Evolutionary conservation across 2,329 filamentous ascomycete genomes (phyloP), one percentile per base, ranked within the genome.

Genomic region (Monosporascus sp.): DNA sequence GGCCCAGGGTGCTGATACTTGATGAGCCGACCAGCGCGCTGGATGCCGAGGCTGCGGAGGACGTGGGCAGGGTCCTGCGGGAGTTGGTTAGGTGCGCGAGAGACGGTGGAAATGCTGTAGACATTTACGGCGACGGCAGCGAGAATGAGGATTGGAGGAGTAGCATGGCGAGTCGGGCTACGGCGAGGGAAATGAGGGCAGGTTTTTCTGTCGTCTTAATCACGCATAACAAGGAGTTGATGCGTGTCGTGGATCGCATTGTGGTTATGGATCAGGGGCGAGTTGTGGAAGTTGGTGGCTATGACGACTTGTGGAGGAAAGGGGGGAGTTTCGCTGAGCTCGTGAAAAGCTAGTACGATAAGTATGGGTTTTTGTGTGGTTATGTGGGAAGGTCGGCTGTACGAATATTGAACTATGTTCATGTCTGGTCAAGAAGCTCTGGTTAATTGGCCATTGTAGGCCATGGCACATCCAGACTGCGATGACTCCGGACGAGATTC

Each of bases 1-100:
- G 78, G 16, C 91, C 91, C 0, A 78, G 80, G 41, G 75, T 97
- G 2, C 72, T 97, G 17, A 80, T 97, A 2, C 73, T 97, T 2
- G 93, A 97, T 62, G 92, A 97, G 71, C 90, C 91, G 1, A 97
- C 92, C 0, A 89, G 85, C 26, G 87, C 88, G 0, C 75, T 97
- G 0, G 92, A 97, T 64, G 77, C 79, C 0, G 81, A 86, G 60
- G 86, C 81, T 40, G 85, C 89, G 0, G 78, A 78, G 3, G 71
- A 79, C 2, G 80, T 97, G 3, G 76, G 88, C 14, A 71, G 79
- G 8, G 86, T 86, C 0, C 76, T 96, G 41, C 69, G 69, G 37
- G 64, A 65, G 0, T 70, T 94, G 1, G 73, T 86, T 14, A 56
- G 61, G 1, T 56, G 57, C 19, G 52, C 65, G 17, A 51, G 46